Percentiles rank a stretch among this genome's conserved stretches.
These are phyloP conservation scores for Aspergillus nomiae DNA, from an alignment of 2,329 filamentous ascomycete species.

Conservation along the genomic window DNA sequence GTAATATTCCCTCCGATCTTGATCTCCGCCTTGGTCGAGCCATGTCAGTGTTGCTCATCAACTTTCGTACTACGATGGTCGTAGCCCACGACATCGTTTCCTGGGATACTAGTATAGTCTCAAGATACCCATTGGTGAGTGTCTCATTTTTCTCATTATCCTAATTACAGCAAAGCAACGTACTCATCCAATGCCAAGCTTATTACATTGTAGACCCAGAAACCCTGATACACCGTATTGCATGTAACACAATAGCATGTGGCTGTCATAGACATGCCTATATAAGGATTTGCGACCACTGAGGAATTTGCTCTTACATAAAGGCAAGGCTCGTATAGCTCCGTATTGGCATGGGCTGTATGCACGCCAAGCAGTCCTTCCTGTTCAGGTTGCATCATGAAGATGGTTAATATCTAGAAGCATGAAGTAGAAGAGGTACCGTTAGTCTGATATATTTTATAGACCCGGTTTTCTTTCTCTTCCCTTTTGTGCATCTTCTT, in stretches of 20 bases:
- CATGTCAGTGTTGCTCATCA: background rate
- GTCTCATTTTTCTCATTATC: background rate
- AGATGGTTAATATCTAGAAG: background rate
- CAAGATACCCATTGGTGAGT: background rate
- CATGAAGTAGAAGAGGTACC: background rate
- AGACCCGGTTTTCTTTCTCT: no score
- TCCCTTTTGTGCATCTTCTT: no score
- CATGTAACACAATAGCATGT: background rate
- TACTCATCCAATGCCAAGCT: background rate
- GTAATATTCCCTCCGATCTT: background rate
- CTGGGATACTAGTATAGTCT: background rate
- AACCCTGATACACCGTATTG: background rate
- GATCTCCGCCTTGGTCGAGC: background rate
- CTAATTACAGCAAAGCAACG: background rate
- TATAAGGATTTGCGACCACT: background rate
- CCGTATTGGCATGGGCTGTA: no score
- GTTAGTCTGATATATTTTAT: conserved; percentile 8
- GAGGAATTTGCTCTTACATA: background rate
- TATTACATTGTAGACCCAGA: background rate
- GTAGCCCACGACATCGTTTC: background rate
- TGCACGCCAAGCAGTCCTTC: no score
- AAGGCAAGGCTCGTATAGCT: background rate
- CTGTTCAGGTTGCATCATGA: no score
- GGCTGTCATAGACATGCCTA: background rate
- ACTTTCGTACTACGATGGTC: background rate